phyloP scores from a whole-genome alignment of 129 eudicot species.

The Artemisia annua region DNA sequence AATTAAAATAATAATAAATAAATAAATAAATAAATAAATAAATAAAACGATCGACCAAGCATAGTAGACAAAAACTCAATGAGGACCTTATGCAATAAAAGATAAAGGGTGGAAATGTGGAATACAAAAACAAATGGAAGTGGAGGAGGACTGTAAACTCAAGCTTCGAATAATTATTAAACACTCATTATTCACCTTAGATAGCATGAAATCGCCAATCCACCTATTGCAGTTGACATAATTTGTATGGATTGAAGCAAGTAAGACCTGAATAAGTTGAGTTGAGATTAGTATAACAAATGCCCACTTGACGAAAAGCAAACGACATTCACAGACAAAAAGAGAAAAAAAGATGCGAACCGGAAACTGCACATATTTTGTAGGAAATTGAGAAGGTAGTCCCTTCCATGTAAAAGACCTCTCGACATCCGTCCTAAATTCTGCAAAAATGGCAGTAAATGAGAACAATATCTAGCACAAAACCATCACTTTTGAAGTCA shows the following conservation, averaged over 20 bases:
- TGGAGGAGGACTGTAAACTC: too few species aligned
- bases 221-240: slow-evolving; percentile 96
- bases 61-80: too few species aligned
- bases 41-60: too few species aligned
- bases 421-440: slow-evolving; percentile 96
- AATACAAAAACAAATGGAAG: too few species aligned
- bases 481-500: background rate
- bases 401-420: slow-evolving; percentile 96
- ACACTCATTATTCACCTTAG: slow-evolving; percentile 52
- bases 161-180: too few species aligned
- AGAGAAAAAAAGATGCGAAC: slow-evolving; percentile 40
- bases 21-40: too few species aligned
- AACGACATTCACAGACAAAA: background rate
- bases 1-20: too few species aligned
- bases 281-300: slow-evolving; percentile 20
- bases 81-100: too few species aligned
- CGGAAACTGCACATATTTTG: slow-evolving; percentile 99
- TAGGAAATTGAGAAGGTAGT: slow-evolving; percentile 91
- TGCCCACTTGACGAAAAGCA: slow-evolving; percentile 1
- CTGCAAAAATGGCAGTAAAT: slow-evolving; percentile 46
- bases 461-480: background rate
- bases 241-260: slow-evolving; percentile 89
- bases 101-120: too few species aligned
- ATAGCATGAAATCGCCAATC: slow-evolving; percentile 96
- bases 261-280: slow-evolving; percentile 52